Conservation (phyloP, 129 eudicot genomes). For the Chrysanthemum makinoi region DNA sequence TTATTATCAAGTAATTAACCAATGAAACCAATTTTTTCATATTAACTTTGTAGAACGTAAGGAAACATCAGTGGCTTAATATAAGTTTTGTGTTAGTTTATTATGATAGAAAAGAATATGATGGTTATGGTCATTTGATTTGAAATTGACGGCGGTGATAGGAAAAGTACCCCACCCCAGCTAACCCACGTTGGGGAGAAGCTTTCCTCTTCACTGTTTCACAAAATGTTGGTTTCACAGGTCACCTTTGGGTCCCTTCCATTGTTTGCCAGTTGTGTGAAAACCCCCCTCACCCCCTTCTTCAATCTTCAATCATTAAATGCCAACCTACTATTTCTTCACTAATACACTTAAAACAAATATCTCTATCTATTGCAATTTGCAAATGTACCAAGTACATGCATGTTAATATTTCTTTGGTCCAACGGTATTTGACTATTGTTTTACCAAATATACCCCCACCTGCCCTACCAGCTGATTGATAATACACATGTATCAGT, state of each 20-base stretch:
- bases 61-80: background rate
- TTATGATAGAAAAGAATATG: background rate
- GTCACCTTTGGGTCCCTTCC: conserved; percentile 39
- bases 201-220: conserved; percentile 32
- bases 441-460: too few species aligned
- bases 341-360: background rate
- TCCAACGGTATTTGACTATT: too few species aligned
- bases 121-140: background rate
- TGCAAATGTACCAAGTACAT: background rate
- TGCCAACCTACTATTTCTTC: conserved; percentile 20
- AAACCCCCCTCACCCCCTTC: conserved; percentile 11
- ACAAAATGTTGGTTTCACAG: conserved; percentile 38
- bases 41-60: background rate
- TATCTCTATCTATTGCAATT: background rate
- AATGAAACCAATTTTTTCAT: too few species aligned
- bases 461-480: too few species aligned
- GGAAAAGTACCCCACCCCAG: conserved; percentile 33
- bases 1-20: too few species aligned
- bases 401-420: too few species aligned
- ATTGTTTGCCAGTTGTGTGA: conserved; percentile 28
- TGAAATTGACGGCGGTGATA: conserved; percentile 29
- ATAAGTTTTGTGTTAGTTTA: background rate
- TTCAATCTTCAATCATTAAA: conserved; percentile 24
- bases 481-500: too few species aligned
- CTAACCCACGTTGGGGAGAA: conserved; percentile 44